phyloP scores from a whole-genome alignment of 306 rosid species.

The Corylus americana region DNA sequence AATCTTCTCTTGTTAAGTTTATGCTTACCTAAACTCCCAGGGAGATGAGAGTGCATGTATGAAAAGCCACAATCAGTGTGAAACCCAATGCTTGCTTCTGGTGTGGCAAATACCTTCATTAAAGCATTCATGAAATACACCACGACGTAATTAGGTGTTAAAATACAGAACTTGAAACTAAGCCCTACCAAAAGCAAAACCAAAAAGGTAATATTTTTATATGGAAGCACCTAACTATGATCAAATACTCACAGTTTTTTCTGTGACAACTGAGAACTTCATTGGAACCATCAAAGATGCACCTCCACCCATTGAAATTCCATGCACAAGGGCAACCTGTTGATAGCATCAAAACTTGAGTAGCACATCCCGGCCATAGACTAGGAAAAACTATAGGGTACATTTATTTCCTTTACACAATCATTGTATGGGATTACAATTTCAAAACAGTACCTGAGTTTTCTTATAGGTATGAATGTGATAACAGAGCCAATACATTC shows the following conservation, averaged over 20 bases:
- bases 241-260: conserved; percentile 69
- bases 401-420: background rate
- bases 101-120: conserved; percentile 81
- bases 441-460: conserved; percentile 52
- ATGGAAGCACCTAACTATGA: conserved; percentile 18
- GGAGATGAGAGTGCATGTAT: conserved; percentile 74
- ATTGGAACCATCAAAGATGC: conserved; percentile 85
- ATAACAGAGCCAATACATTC: conserved; percentile 91
- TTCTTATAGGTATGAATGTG: conserved; percentile 92
- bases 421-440: conserved; percentile 5
- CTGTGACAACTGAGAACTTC: conserved; percentile 89
- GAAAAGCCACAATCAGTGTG: conserved; percentile 97
- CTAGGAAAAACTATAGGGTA: background rate
- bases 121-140: conserved; percentile 25
- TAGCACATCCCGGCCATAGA: conserved; percentile 11
- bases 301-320: conserved; percentile 98
- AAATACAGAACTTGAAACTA: conserved; percentile 2
- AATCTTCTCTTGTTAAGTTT: background rate
- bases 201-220: background rate
- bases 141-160: conserved; percentile 11
- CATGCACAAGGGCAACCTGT: conserved; percentile 86
- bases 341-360: conserved; percentile 17
- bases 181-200: background rate
- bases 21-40: conserved; percentile 73
- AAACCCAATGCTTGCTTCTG: conserved; percentile 93